Percentiles rank a stretch among this genome's conserved stretches.
Conservation (phyloP, 345 rosid species). For the Gossypium thurberi region DNA sequence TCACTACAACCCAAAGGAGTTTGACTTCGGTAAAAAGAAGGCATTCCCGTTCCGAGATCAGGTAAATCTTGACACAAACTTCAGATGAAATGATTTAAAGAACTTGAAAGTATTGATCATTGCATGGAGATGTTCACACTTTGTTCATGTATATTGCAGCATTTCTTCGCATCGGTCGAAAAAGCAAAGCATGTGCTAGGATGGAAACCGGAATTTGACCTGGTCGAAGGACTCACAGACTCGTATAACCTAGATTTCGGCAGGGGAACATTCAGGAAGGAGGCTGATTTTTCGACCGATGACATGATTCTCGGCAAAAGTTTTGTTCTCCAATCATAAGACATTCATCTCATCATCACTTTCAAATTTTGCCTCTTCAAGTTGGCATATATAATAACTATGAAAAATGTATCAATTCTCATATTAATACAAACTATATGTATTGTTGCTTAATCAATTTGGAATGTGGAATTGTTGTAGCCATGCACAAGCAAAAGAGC, state of each 20-base stretch:
- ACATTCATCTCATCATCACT: background rate
- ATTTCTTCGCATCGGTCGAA: conserved; percentile 88
- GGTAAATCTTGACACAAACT: conserved; percentile 39
- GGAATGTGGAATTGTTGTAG: background rate
- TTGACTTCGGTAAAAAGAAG: conserved; percentile 93
- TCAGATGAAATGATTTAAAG: background rate
- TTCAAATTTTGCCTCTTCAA: background rate
- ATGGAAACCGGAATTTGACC: conserved; percentile 66
- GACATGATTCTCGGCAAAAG: conserved; percentile 80
- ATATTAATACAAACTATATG: background rate
- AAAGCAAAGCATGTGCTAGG: conserved; percentile 87
- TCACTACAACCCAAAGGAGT: conserved; percentile 84
- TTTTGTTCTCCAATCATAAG: conserved; percentile 58
- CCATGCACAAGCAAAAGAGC: no score
- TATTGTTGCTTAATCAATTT: background rate
- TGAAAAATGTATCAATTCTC: background rate
- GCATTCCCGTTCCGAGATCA: conserved; percentile 97
- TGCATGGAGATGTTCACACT: background rate
- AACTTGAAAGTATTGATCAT: background rate
- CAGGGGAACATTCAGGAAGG: conserved; percentile 81
- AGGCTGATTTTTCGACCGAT: conserved; percentile 85
- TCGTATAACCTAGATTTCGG: conserved; percentile 91
- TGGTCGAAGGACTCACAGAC: conserved; percentile 91
- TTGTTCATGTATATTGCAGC: conserved; percentile 40
- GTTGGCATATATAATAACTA: background rate